Evolutionary conservation across 306 rosid genomes (phyloP), one percentile per base, ranked within the genome.

Genomic region (Prunus armeniaca): DNA sequence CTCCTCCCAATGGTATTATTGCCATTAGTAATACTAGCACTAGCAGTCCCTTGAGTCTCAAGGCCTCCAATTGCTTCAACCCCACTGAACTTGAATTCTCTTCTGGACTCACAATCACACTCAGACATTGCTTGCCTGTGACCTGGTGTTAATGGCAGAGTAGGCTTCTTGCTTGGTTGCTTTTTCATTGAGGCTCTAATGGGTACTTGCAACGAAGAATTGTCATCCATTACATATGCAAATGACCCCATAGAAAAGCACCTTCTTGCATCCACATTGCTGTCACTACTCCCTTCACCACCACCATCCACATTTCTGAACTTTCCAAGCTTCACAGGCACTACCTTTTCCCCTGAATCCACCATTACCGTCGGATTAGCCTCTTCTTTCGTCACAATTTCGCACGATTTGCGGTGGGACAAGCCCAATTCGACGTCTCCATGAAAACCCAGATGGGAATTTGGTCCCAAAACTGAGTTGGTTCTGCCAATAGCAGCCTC

Each of bases 191-290:
- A 86, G 0, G 89, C 85, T 70, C 89, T 86, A 50, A 96, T 89
- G 9, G 99, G 93, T 11, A 96, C 98, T 72, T 84, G 90, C 41
- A 96, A 65, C 9, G 87, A 80, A 3, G 88, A 83, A 66, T 74
- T 91, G 75, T 91, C 99, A 27, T 91, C 98, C 98, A 96, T 84
- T 54, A 91, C 89, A 81, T 96, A 92, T 60, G 89, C 89, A 82
- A 96, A 91, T 0, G 94, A 91, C 13, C 97, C 99, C 99, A 92
- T 96, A 0, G 99, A 96, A 69, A 96, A 96, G 32, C 99, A 96
- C 85, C 99, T 88, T 62, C 98, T 90, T 17, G 85, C 78, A 81
- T 91, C 98, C 54, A 75, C 89, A 70, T 85, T 84, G 63, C 66
- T 78, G 17, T 74, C 80, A 28, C 87, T 83, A 67, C 84, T 76